Percentiles rank a stretch among this genome's conserved stretches.
phyloP scores from a whole-genome alignment of 1,139 yeast species.

The Protomyces inundatus region DNA sequence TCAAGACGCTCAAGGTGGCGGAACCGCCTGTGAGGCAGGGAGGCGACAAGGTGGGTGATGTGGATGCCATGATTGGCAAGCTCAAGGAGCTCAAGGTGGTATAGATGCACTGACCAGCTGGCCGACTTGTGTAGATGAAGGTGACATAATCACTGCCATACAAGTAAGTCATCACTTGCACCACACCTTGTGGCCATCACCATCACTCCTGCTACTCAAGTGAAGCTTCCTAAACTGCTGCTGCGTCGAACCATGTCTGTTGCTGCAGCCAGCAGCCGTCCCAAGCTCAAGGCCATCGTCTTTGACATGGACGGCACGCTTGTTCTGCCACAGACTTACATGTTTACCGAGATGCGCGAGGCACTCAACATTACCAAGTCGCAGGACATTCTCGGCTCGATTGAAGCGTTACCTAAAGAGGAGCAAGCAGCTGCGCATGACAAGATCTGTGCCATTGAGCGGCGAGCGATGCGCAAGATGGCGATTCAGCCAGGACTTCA shows the following conservation, averaged over 20 bases:
- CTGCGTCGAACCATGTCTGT: not conserved
- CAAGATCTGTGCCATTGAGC: conserved; percentile 49
- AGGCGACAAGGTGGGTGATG: conserved; percentile 72
- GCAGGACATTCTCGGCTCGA: conserved; percentile 50
- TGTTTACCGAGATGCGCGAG: conserved; percentile 47
- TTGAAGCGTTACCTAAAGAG: conserved; percentile 40
- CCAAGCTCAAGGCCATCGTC: conserved; percentile 45
- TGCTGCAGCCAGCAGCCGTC: not conserved
- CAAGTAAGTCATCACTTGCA: too few species aligned
- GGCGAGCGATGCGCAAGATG: conserved; percentile 55
- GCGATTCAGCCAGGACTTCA: conserved; percentile 46
- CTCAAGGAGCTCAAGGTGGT: conserved; percentile 55
- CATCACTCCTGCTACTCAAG: not conserved
- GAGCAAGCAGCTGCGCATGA: conserved; percentile 46
- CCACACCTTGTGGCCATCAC: not conserved
- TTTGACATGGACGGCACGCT: conserved; percentile 71
- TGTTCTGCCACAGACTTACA: conserved; percentile 49
- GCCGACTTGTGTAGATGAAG: not conserved
- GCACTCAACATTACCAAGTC: conserved; percentile 49
- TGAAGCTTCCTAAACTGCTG: not conserved
- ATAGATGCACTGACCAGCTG: conserved; percentile 27
- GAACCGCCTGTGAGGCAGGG: conserved; percentile 82
- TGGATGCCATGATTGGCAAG: conserved; percentile 74
- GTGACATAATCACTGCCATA: not conserved
- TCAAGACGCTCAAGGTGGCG: conserved; percentile 65